Evolutionary conservation across 257 asterid species (phyloP).

Genomic region (Gynochthodes officinalis): DNA sequence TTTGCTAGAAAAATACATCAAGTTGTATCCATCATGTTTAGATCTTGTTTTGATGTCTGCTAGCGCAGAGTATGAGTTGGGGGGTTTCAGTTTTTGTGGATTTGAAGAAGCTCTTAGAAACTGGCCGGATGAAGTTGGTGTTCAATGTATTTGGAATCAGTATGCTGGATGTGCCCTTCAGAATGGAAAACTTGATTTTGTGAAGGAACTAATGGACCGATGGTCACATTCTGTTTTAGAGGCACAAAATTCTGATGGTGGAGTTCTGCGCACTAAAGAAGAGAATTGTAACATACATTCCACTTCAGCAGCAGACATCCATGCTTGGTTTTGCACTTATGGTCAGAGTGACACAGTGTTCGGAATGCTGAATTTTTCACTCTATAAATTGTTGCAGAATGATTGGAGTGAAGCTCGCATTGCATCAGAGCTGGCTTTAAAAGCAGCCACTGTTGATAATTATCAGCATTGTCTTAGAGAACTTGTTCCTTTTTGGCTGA

Average conservation of each 20-base stretch:
- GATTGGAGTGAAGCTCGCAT: constrained; percentile 27
- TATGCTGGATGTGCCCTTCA: constrained; percentile 36
- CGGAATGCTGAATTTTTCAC: constrained; percentile 42
- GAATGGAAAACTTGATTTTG: constrained; percentile 27
- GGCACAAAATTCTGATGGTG: constrained; percentile 11
- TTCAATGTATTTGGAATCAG: constrained; percentile 50
- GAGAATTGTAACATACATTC: constrained; percentile 16
- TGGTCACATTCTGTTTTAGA: constrained; percentile 33
- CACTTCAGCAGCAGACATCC: constrained; percentile 25
- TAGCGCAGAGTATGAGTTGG: constrained; percentile 28
- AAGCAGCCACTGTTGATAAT: constrained; percentile 33
- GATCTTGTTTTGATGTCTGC: constrained; percentile 48
- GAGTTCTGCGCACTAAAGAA: constrained; percentile 2
- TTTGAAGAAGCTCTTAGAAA: constrained; percentile 41
- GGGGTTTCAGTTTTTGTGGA: constrained; percentile 30
- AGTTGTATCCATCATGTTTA: constrained; percentile 41
- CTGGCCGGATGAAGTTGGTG: constrained; percentile 42
- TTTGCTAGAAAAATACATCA: constrained; percentile 36
- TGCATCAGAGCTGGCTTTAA: constrained; percentile 37
- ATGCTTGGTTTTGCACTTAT: constrained; percentile 24
- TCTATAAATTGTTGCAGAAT: constrained; percentile 33
- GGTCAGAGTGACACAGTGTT: constrained; percentile 31
- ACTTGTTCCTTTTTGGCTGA: constrained; percentile 26
- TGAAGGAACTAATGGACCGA: constrained; percentile 35
- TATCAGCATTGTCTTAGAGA: constrained; percentile 42